phyloP scores from a whole-genome alignment of 2,329 filamentous ascomycete genomes.

The Stachybotrys elegans region DNA sequence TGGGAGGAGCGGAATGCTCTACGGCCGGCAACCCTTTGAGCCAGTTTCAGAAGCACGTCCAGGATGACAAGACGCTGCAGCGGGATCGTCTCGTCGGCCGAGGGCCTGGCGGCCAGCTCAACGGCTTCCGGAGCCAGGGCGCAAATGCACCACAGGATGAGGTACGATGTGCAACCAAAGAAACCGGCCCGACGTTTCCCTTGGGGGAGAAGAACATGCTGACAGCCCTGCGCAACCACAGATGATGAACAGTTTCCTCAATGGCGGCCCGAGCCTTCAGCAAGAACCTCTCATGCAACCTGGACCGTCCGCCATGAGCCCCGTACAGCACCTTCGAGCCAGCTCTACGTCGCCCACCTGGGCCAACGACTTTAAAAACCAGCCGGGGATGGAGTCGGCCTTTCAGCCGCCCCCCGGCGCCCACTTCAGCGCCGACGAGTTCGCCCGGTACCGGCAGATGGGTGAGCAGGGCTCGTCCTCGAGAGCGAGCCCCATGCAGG shows the following conservation, averaged over 20 bases:
- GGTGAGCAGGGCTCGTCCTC: conserved; percentile 46
- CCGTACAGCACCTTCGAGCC: conserved; percentile 48
- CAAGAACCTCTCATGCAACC: conserved; percentile 50
- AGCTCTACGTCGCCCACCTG: conserved; percentile 50
- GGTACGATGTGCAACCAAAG: conserved; percentile 43
- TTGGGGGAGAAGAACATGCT: too few relatives aligned
- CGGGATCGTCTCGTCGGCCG: conserved; percentile 80
- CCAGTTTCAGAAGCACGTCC: conserved; percentile 95
- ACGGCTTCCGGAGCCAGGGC: conserved; percentile 70
- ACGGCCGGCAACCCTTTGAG: conserved; percentile 92
- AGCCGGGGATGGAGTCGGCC: conserved; percentile 67
- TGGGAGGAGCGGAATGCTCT: conserved; percentile 94
- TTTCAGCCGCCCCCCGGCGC: conserved; percentile 55
- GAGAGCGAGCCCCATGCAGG: conserved; percentile 56
- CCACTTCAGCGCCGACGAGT: conserved; percentile 77
- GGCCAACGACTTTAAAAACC: conserved; percentile 48
- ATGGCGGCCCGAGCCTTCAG: conserved; percentile 62
- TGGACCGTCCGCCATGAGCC: conserved; percentile 41
- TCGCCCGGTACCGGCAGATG: conserved; percentile 78
- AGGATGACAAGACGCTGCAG: conserved; percentile 93
- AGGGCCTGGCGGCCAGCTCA: conserved; percentile 64
- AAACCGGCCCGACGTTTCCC: too few relatives aligned
- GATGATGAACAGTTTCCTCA: conserved; percentile 93
- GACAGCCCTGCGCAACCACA: too few relatives aligned
- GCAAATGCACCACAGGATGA: conserved; percentile 70